Base-by-base conservation (phyloP, 768 basidiomycete species). In the Mycena galericulata region DNA sequence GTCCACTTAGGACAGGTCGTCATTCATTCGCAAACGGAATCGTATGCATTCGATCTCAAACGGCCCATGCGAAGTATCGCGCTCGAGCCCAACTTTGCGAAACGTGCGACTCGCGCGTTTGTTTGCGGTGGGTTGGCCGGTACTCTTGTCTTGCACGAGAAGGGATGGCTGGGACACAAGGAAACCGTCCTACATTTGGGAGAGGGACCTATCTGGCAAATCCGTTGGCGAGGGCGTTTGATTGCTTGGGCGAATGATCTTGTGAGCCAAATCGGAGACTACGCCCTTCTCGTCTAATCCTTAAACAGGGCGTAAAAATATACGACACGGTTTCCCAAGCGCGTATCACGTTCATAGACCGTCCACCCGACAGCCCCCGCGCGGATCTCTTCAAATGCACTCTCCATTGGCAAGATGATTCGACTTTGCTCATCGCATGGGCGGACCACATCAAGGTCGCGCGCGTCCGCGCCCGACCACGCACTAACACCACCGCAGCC, bases 171-270 rank as follows among this genome's bases (percentile, higher is more conserved):
- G 1, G 96, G 97, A 0, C 94, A 98, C 74, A 98, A 94, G 75
- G 96, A 97, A 77, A 94, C 91, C 0, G 78, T 91, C 8, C 77
- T 98, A 22, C 92, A 96, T 75, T 84, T 77, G 6, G 93, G 92
- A 5, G 98, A 99, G 80, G 98, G 97, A 14, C 95, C 98, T 0
- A 94, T 99, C 58, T 98, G 96, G 96, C 90, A 91, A 57, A 89
- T 91, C 12, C 87, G 92, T 64, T 99, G 98, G 98, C 84, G 89
- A 74, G 91, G 90, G 1, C 87, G 87, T 53, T 83, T 98, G 32
- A 95, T 98, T 71, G 96, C 96, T 0, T 99, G 98, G 98, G 95
- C 97, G 4, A 98, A 96, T 72, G 98, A 99, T 76, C 73, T 90
- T 46, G 95, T 96, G 69, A 75, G 90, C 30, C 18, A 18, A 9